A percentile compares a stretch with the other conserved stretches of the same genome.
Evolutionary conservation across 2,329 filamentous ascomycete species (phyloP).

Genomic region (Alternaria burnsii): DNA sequence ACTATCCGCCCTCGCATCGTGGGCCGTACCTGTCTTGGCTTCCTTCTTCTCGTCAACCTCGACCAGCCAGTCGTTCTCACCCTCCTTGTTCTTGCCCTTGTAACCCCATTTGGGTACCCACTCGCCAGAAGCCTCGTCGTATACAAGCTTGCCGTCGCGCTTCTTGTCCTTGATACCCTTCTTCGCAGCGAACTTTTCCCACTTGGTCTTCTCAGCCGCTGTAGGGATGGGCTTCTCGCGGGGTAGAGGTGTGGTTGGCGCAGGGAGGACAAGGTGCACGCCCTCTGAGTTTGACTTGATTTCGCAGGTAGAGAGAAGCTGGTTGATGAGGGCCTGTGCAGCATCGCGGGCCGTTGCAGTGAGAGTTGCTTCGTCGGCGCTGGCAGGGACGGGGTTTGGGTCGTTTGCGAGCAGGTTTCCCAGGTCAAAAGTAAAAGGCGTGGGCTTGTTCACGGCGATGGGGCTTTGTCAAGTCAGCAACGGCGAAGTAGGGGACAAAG

Average conservation of each 20-base stretch:
- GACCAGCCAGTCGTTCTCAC: conserved; percentile 85
- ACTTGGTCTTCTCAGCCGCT: conserved; percentile 85
- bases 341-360: conserved; percentile 82
- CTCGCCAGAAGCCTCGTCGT: conserved; percentile 82
- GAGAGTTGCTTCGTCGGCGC: conserved; percentile 71
- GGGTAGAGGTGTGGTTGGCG: conserved; percentile 74
- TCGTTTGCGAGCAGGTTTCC: conserved; percentile 86
- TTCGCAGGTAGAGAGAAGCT: conserved; percentile 87
- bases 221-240: conserved; percentile 91
- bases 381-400: conserved; percentile 77
- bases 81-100: conserved; percentile 86
- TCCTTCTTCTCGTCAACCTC: conserved; percentile 81
- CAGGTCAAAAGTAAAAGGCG: conserved; percentile 91
- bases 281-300: conserved; percentile 73
- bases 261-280: conserved; percentile 81
- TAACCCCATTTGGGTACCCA: conserved; percentile 97
- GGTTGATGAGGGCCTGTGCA: conserved; percentile 91
- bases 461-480: conserved; percentile 29
- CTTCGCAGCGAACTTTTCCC: conserved; percentile 95
- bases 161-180: conserved; percentile 95
- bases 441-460: conserved; percentile 71
- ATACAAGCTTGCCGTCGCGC: conserved; percentile 81
- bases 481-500: conserved; percentile 2
- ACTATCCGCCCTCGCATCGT: conserved; percentile 63
- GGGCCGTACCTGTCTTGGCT: conserved; percentile 71